Evolutionary conservation across 768 basidiomycete species (phyloP).

Genomic region (Mycena amicta): DNA sequence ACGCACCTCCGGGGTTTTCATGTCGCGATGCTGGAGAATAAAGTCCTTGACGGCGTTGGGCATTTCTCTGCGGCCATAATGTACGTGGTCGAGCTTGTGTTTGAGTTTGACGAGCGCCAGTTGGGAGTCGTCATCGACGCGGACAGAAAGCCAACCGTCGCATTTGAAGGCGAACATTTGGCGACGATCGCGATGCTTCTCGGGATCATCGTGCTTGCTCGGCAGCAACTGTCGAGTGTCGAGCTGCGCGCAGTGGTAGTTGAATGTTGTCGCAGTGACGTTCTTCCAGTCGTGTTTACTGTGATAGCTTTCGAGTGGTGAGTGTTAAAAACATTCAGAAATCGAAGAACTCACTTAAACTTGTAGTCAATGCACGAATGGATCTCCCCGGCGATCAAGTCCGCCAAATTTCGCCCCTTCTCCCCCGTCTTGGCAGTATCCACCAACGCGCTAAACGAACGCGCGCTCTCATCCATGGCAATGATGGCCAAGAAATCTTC

Average conservation of each 20-base stretch:
- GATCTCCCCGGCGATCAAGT: background rate
- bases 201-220: background rate
- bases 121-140: background rate
- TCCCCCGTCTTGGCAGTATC: background rate
- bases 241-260: background rate
- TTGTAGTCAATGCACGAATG: background rate
- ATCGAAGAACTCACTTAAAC: background rate
- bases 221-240: background rate
- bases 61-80: background rate
- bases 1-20: background rate
- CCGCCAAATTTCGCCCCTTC: background rate
- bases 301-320: background rate
- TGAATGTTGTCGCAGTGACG: background rate
- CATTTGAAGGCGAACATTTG: background rate
- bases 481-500: background rate
- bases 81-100: background rate
- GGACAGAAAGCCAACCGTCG: background rate
- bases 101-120: background rate
- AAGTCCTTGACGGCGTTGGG: background rate
- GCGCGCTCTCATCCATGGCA: background rate
- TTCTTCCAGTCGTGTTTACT: background rate
- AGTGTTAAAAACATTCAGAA: background rate
- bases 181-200: background rate
- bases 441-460: background rate
- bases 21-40: background rate